Evolutionary conservation across 164 flowering plant genomes (phyloP).

Genomic region (Amborella trichopoda): DNA sequence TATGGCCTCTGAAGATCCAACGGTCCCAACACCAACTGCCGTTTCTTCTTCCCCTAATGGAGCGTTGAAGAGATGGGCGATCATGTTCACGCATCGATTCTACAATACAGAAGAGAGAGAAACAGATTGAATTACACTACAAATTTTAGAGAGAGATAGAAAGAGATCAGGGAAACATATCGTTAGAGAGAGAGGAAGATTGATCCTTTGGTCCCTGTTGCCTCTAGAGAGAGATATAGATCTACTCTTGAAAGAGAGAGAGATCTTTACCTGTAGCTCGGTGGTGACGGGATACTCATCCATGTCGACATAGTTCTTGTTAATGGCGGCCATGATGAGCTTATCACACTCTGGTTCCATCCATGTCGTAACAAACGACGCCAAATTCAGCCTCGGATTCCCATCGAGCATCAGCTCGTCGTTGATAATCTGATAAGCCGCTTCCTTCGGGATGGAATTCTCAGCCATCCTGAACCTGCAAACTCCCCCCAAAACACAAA

Average conservation of each 20-base stretch:
- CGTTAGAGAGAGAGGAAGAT: too few relatives aligned
- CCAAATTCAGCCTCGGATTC: conserved; percentile 46
- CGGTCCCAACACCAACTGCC: conserved; percentile 30
- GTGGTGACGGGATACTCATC: conserved; percentile 36
- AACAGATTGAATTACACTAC: too few relatives aligned
- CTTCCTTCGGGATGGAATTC: conserved; percentile 53
- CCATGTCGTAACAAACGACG: conserved; percentile 38
- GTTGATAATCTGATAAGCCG: conserved; percentile 47
- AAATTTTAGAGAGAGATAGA: too few relatives aligned
- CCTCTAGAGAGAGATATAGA: too few relatives aligned
- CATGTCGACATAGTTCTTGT: conserved; percentile 33
- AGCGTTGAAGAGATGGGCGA: conserved; percentile 31
- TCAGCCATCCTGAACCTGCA: conserved; percentile 46
- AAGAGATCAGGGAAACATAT: too few relatives aligned
- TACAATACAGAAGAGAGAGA: too few relatives aligned
- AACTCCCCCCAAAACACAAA: background rate
- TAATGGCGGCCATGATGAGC: conserved; percentile 23
- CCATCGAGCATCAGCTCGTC: conserved; percentile 57
- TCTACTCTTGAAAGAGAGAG: too few relatives aligned
- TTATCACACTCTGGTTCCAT: conserved; percentile 33
- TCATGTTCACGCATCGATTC: conserved; percentile 38
- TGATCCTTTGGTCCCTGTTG: too few relatives aligned
- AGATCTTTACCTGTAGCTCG: conserved; percentile 24
- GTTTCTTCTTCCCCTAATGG: conserved; percentile 25
- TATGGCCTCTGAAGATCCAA: conserved; percentile 39